Conservation (phyloP, 139 green algal species). For the Chlamydomonas incerta region DNA sequence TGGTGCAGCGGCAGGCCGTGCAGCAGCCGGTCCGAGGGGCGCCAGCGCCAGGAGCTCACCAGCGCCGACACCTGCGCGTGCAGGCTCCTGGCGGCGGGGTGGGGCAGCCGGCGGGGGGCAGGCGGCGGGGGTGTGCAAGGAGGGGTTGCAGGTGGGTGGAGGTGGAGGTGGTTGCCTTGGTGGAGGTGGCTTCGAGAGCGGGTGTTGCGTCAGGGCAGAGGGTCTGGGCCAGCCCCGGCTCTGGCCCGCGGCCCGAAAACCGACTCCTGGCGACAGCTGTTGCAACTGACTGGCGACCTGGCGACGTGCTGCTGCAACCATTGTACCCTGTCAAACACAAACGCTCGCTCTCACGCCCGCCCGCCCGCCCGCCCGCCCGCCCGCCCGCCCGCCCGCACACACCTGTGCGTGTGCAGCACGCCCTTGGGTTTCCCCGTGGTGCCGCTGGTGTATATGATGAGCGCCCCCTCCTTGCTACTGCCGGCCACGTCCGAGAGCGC, state of each 20-base stretch:
- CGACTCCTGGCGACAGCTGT: too few relatives aligned
- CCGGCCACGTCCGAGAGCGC: not conserved
- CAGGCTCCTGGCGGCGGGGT: conserved; percentile 65
- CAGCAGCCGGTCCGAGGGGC: conserved; percentile 81
- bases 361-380: too few relatives aligned
- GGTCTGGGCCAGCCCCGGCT: too few relatives aligned
- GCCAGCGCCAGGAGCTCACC: conserved; percentile 84
- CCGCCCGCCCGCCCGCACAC: too few relatives aligned
- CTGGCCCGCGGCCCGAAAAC: too few relatives aligned
- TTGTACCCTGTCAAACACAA: too few relatives aligned
- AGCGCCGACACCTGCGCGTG: conserved; percentile 77
- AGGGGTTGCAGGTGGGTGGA: too few relatives aligned
- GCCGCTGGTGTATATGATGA: conserved; percentile 98
- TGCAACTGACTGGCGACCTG: too few relatives aligned
- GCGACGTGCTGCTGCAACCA: too few relatives aligned
- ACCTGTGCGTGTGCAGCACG: conserved; percentile 86
- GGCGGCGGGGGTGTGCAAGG: not conserved
- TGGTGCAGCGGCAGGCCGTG: conserved; percentile 95
- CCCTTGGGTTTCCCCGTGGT: conserved; percentile 97
- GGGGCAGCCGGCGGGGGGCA: not conserved
- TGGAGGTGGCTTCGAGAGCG: not conserved
- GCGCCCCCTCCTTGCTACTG: conserved; percentile 60
- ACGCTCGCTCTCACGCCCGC: too few relatives aligned
- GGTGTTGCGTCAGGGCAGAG: too few relatives aligned
- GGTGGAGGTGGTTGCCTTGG: not conserved